Percentiles rank a stretch among this genome's conserved stretches.
phyloP scores from a whole-genome alignment of 768 basidiomycete genomes.

The Clathrus columnatus region DNA sequence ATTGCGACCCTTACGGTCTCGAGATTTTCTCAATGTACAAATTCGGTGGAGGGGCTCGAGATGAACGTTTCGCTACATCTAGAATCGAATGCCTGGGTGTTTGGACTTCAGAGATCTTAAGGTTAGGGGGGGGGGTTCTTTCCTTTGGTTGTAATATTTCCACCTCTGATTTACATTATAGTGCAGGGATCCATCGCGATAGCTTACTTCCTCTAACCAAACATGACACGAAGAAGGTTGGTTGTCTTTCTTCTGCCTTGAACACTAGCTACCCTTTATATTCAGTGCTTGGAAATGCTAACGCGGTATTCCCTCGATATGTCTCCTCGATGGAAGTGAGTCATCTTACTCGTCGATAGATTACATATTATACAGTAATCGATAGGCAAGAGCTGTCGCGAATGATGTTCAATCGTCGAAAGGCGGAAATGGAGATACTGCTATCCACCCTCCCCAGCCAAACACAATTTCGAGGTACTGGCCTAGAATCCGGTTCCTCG shows the following conservation, averaged over 20 bases:
- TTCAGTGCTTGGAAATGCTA: constrained; percentile 58
- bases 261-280: neutral
- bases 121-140: constrained; percentile 37
- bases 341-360: constrained; percentile 4
- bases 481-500: neutral
- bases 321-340: constrained; percentile 63
- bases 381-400: constrained; percentile 68
- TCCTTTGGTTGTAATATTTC: neutral
- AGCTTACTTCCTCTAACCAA: constrained; percentile 57
- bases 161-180: constrained; percentile 21
- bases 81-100: constrained; percentile 79
- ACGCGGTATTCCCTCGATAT: constrained; percentile 30
- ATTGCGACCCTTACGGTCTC: constrained; percentile 86
- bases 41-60: constrained; percentile 50
- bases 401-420: constrained; percentile 75
- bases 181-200: constrained; percentile 53
- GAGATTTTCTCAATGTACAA: constrained; percentile 88
- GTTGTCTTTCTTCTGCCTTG: constrained; percentile 1
- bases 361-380: neutral
- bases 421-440: constrained; percentile 87
- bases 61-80: constrained; percentile 33
- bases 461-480: neutral
- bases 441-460: neutral
- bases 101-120: constrained; percentile 53
- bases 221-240: constrained; percentile 70